Percentiles rank a stretch among this genome's conserved stretches.
phyloP scores from a whole-genome alignment of 2,329 filamentous ascomycete species.

The Daldinia sp. region DNA sequence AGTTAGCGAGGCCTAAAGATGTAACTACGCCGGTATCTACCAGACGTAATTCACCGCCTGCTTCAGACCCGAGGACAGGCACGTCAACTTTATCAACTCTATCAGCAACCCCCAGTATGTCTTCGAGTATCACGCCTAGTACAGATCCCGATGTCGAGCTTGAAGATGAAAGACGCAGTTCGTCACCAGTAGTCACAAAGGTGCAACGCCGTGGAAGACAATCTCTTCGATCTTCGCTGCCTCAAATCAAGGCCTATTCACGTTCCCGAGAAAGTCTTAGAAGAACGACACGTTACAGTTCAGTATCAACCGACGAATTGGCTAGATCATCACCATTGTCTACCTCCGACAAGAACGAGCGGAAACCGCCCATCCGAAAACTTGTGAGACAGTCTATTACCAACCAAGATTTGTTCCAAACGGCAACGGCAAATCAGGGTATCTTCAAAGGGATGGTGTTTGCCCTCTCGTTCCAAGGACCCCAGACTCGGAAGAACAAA shows the following conservation, averaged over 20 bases:
- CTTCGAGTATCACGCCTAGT: constrained; percentile 46
- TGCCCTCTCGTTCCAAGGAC: constrained; percentile 77
- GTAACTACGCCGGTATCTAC: constrained; percentile 43
- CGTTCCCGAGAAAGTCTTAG: constrained; percentile 45
- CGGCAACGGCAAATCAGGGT: constrained; percentile 34
- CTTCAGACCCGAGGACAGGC: constrained; percentile 41
- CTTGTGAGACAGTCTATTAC: constrained; percentile 39
- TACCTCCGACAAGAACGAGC: constrained; percentile 48
- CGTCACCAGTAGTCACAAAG: constrained; percentile 53
- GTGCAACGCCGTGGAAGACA: constrained; percentile 47
- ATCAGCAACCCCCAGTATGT: constrained; percentile 47
- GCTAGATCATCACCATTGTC: constrained; percentile 57
- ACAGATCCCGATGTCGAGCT: constrained; percentile 40
- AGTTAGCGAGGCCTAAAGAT: constrained; percentile 39
- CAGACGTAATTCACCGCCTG: constrained; percentile 19
- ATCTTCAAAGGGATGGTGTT: constrained; percentile 88
- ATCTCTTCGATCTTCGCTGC: constrained; percentile 41
- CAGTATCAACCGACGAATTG: constrained; percentile 63
- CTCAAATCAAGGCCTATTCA: constrained; percentile 45
- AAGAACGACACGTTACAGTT: constrained; percentile 51
- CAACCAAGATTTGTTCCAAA: constrained; percentile 36
- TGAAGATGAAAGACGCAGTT: constrained; percentile 34
- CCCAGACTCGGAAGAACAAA: constrained; percentile 63
- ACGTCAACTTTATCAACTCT: constrained; percentile 48
- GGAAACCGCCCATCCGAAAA: constrained; percentile 36